These are phyloP conservation scores for Ceratocystis diversiconidia DNA, from an alignment of 2,329 filamentous ascomycete genomes.

Conservation along the genomic window DNA sequence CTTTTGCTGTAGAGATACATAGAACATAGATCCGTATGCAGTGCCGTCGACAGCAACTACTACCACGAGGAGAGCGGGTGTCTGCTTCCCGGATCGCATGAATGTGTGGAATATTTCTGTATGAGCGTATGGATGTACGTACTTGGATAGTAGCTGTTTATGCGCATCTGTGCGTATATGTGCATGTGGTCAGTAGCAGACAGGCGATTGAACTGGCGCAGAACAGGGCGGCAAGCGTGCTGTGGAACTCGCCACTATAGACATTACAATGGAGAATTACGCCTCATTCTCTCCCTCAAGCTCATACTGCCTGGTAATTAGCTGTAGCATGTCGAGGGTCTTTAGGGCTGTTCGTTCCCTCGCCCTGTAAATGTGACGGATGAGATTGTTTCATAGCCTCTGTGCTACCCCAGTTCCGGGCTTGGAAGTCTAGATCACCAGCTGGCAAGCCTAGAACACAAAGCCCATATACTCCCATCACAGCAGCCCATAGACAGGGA, in stretches of 20 bases:
- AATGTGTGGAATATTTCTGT: not conserved
- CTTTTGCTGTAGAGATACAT: not conserved
- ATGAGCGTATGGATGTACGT: not conserved
- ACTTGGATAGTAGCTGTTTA: too few species aligned
- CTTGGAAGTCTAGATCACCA: not conserved
- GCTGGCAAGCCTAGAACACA: not conserved
- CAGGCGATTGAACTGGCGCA: too few species aligned
- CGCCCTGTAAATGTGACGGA: not conserved
- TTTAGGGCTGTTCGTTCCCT: not conserved
- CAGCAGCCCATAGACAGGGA: too few species aligned
- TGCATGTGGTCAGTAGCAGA: too few species aligned
- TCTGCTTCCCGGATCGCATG: not conserved
- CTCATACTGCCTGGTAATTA: not conserved
- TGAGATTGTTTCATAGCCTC: not conserved
- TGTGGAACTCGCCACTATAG: not conserved
- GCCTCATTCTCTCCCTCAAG: not conserved
- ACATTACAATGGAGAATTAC: not conserved
- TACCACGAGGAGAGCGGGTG: not conserved
- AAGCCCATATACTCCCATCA: not conserved
- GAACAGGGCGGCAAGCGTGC: not conserved
- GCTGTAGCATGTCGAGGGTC: not conserved
- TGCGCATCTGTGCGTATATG: too few species aligned
- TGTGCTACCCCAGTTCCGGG: not conserved
- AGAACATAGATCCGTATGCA: not conserved
- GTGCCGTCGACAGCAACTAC: not conserved